Evolutionary conservation across 148 eudicot species (phyloP), one percentile per base, ranked within the genome.

Genomic region (Gaultheria prostrata): DNA sequence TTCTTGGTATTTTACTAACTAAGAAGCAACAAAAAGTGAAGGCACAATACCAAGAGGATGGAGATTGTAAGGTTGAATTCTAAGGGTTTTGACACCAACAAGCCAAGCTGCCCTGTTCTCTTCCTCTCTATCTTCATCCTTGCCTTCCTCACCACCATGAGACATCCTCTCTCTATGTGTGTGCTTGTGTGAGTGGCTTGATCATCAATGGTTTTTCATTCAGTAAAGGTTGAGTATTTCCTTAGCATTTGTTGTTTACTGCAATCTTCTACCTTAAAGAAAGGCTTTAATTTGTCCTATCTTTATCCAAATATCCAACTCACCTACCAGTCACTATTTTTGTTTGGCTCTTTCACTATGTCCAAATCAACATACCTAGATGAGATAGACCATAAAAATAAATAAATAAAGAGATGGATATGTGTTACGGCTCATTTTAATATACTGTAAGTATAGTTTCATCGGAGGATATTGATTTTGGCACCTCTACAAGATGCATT

Each of bases 81-180:
- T 92, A 91, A 97, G 93, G 84, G 91, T 89, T 53, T 97, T 95
- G 80, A 92, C 85, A 21, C 93, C 90, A 65, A 94, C 67, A 45
- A 97, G 90, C 99, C 99, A 97, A 89, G 99, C 99, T 61, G 99
- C 99, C 98, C 93, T 93, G 90, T 97, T 97, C 85, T 90, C 91
- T 84, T 92, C 93, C 24, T 24, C 45, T 80, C 13, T 88, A 30
- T 82, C 89, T 39, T 82, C 89, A 32, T 81, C 87, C 26, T 54
- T 77, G 45, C 57, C 88, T 84, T 83, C 93, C 20, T 20, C 87
- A 74, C 35, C 88, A 80, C 89, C 87, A 80, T 39, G 33, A 4
- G 90, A 82, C 86, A 77, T 94, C 75, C 95, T 97, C 57, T 26
- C 54, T 46, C 35, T 28, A n/a, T 4, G 24, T 56, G 65, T 6